Percentiles rank a stretch among this genome's conserved stretches.
phyloP scores from a whole-genome alignment of 2,329 filamentous ascomycete species.

The Colletotrichum endophyticum region DNA sequence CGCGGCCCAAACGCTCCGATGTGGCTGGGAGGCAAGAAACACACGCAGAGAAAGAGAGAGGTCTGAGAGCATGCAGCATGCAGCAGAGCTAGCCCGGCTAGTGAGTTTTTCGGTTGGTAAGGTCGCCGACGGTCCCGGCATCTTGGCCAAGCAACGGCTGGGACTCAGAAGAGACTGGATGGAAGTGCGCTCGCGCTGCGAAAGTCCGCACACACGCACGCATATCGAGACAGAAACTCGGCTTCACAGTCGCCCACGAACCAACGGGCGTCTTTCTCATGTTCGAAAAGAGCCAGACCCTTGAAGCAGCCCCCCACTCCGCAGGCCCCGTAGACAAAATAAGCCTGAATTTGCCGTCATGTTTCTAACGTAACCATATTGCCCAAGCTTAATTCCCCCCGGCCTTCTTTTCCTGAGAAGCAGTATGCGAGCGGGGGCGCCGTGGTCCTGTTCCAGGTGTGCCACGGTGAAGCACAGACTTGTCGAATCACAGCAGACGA shows the following conservation, averaged over 20 bases:
- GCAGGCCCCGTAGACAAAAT: background rate
- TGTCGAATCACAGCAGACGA: background rate
- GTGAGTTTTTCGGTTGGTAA: background rate
- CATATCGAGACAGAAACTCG: background rate
- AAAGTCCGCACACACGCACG: background rate
- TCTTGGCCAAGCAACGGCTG: background rate
- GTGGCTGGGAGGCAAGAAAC: background rate
- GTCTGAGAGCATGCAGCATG: background rate
- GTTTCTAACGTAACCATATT: background rate
- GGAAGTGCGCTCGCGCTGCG: background rate
- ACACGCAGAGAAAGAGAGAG: background rate
- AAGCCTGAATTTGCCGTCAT: background rate
- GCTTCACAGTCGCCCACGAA: background rate
- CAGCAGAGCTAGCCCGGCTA: background rate
- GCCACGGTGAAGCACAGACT: background rate
- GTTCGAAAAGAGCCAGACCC: background rate
- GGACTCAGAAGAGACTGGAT: background rate
- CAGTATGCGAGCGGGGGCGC: background rate
- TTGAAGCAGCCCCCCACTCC: background rate
- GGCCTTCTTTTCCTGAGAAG: background rate
- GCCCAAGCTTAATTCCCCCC: slow-evolving; percentile 4
- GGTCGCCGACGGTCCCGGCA: background rate
- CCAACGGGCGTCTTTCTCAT: background rate
- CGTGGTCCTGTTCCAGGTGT: slow-evolving; percentile 6
- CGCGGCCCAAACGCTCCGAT: background rate